Evolutionary conservation across 2,329 filamentous ascomycete species (phyloP).

Genomic region (Aspergillus thermomutatus): DNA sequence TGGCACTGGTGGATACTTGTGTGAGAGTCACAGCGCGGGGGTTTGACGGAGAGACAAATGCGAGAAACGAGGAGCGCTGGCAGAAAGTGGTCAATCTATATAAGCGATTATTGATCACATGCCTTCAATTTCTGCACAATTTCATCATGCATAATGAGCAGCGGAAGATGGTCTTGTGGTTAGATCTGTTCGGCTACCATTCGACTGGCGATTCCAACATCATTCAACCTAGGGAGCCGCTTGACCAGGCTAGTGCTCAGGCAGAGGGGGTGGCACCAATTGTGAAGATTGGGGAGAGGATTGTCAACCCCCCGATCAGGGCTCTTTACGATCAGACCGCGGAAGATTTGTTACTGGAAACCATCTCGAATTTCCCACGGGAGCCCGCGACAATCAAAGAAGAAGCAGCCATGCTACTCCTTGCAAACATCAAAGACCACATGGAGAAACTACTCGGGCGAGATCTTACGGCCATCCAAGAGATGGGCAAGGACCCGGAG

Average conservation of each 20-base stretch:
- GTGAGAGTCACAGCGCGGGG: constrained; percentile 62
- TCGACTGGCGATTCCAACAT: constrained; percentile 45
- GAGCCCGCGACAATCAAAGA: constrained; percentile 45
- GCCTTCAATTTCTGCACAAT: constrained; percentile 65
- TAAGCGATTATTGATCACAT: constrained; percentile 63
- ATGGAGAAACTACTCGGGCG: constrained; percentile 46
- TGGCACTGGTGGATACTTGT: constrained; percentile 61
- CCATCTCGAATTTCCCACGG: constrained; percentile 42
- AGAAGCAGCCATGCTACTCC: constrained; percentile 45
- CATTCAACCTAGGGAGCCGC: constrained; percentile 41
- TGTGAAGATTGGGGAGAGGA: constrained; percentile 41
- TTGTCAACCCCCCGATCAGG: constrained; percentile 41
- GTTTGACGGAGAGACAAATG: constrained; percentile 62
- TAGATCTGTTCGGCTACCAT: constrained; percentile 61
- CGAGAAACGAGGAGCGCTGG: constrained; percentile 62
- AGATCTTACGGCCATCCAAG: constrained; percentile 42
- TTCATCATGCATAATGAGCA: constrained; percentile 64
- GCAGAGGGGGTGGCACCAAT: constrained; percentile 40
- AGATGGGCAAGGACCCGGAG: constrained; percentile 45
- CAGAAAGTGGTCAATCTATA: constrained; percentile 63
- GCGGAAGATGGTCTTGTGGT: constrained; percentile 62
- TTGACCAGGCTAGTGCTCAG: constrained; percentile 34
- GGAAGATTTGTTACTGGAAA: constrained; percentile 42
- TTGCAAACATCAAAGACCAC: constrained; percentile 48
- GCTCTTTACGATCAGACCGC: constrained; percentile 43